Evolutionary conservation across 768 basidiomycete genomes (phyloP).

Genomic region (Auriscalpium vulgare): DNA sequence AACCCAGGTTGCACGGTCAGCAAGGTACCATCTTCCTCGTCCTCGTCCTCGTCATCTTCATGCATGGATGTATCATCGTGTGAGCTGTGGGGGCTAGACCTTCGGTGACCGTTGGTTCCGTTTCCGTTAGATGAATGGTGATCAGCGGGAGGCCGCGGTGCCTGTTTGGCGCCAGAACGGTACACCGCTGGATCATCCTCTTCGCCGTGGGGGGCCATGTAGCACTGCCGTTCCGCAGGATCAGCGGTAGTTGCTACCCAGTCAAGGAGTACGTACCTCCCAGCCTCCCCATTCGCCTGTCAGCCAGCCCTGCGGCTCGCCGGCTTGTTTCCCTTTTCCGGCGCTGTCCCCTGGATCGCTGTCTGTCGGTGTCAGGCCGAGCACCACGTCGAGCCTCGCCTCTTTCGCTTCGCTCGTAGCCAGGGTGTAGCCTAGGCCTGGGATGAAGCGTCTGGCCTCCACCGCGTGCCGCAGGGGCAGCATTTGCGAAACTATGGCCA

Average conservation of each 20-base stretch:
- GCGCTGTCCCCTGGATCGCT: constrained; percentile 13
- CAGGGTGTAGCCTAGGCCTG: constrained; percentile 91
- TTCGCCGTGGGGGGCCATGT: constrained; percentile 91
- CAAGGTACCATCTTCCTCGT: constrained; percentile 67
- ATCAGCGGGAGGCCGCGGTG: constrained; percentile 10
- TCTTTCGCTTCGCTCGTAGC: constrained; percentile 82
- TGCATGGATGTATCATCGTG: not conserved
- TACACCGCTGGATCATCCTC: constrained; percentile 96
- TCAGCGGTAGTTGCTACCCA: constrained; percentile 3
- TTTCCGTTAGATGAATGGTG: not conserved
- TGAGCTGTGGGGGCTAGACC: not conserved
- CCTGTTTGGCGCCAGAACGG: constrained; percentile 35
- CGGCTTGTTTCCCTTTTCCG: constrained; percentile 22
- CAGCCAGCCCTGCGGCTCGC: constrained; percentile 47
- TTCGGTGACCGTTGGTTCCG: constrained; percentile 3
- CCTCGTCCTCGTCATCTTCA: constrained; percentile 4
- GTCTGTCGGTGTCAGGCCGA: constrained; percentile 72
- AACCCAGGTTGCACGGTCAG: constrained; percentile 85
- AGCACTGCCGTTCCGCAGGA: constrained; percentile 46
- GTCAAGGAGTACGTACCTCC: constrained; percentile 52
- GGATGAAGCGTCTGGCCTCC: constrained; percentile 85
- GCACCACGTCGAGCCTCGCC: constrained; percentile 75
- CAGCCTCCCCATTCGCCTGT: constrained; percentile 84
- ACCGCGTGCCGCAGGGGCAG: constrained; percentile 63
- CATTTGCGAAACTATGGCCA: constrained; percentile 61